phyloP scores from a whole-genome alignment of 106 monocot genomes.

The Agapanthus africanus region DNA sequence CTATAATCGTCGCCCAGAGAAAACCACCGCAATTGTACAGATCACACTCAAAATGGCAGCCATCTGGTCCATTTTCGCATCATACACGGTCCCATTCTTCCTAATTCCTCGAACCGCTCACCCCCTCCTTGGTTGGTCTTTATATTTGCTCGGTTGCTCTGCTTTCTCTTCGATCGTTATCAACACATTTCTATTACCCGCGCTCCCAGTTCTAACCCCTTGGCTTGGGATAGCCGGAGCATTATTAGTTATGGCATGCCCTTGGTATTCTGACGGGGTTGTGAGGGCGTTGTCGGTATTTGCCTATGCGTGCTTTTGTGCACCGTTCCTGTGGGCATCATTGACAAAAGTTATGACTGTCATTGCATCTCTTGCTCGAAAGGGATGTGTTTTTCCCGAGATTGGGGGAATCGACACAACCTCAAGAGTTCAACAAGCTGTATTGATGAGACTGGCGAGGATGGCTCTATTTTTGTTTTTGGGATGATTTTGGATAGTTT shows the following conservation, averaged over 20 bases:
- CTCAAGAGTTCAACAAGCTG: constrained; percentile 45
- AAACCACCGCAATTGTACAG: constrained; percentile 32
- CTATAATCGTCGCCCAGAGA: constrained; percentile 52
- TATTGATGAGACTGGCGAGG: constrained; percentile 37
- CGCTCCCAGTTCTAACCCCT: constrained; percentile 36
- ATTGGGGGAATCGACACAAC: constrained; percentile 47
- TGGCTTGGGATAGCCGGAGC: constrained; percentile 38
- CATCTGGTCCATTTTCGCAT: constrained; percentile 44
- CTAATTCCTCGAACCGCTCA: constrained; percentile 64
- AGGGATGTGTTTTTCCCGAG: constrained; percentile 57
- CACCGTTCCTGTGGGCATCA: constrained; percentile 47
- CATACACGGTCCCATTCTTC: constrained; percentile 57
- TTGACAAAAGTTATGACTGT: constrained; percentile 22
- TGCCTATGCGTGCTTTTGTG: constrained; percentile 41
- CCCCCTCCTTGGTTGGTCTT: constrained; percentile 62
- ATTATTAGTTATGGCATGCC: constrained; percentile 49
- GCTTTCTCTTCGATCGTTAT: constrained; percentile 40
- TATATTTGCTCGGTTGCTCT: constrained; percentile 53
- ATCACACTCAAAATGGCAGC: constrained; percentile 31
- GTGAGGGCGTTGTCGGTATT: constrained; percentile 39
- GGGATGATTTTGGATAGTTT: neutral
- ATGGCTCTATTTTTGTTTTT: neutral
- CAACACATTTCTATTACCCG: constrained; percentile 41
- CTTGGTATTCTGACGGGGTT: constrained; percentile 61
- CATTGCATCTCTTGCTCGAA: constrained; percentile 42